Evolutionary conservation across 2,329 filamentous ascomycete species (phyloP), one percentile per base, ranked within the genome.

Genomic region (Tolypocladium ovalisporum): DNA sequence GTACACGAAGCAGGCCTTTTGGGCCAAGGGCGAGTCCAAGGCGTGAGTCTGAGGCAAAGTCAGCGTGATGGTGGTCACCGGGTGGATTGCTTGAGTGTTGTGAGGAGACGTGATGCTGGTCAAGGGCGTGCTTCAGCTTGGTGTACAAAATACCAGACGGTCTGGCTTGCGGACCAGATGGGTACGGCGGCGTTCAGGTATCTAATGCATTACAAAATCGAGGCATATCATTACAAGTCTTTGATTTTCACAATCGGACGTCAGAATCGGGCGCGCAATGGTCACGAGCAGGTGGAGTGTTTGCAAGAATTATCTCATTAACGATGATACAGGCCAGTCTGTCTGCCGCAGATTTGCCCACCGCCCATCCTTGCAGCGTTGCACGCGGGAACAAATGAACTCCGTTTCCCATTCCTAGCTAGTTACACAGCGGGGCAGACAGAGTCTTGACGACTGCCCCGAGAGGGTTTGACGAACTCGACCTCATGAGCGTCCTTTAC

Each of bases 1-100:
- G 77, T 77, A 76, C 65, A 72, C 74, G 63, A 83, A 80, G 74
- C 80, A 84, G 73, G 74, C 74, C 60, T 77, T 78, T 67, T 76
- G 76, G 73, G 72, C 71, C 62, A 74, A 72, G 65, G 69, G 72
- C 52, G 71, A 73, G 60, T 68, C 67, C 17, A 69, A 64, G 61
- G 67, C 65, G 37, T 63, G 55, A 60, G 29, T 19, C n/a, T n/a
- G n/a, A n/a, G n/a, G n/a, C n/a, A n/a, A n/a, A 2, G 19, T 27
- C 2, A 36, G 6, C 24, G 44, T 6, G 17, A 6, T 3, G 42
- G 13, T 1, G 15, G 42, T 3, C 22, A n/a, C n/a, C n/a, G n/a
- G 42, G 22, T 27, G n/a, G 22, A 27, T 22, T 47, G 42, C 22
- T 17, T 4, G 47, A 12, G 47, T 34, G 29, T 5, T 7, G 13